Percentiles rank a stretch among this genome's conserved stretches.
Conservation (phyloP, 1,284 basidiomycete species). For the Neonothopanus nambi region DNA sequence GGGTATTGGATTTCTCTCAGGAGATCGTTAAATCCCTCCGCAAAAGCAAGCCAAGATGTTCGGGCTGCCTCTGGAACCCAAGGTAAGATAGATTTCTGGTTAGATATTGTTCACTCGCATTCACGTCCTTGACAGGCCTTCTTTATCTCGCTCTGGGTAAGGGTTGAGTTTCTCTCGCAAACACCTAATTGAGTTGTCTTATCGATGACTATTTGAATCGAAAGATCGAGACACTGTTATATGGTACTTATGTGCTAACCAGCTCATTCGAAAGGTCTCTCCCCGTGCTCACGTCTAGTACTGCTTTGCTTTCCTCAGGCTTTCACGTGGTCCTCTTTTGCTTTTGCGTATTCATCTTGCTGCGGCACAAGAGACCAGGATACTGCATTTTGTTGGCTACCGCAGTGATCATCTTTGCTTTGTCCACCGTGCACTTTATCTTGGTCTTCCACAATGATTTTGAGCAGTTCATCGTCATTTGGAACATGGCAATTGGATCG, state of each 20-base stretch:
- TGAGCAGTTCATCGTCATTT: neutral
- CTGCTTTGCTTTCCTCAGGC: neutral
- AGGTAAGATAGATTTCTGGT: neutral
- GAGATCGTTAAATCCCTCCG: neutral
- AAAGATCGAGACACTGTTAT: slow-evolving; percentile 14
- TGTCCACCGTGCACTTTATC: slow-evolving; percentile 6
- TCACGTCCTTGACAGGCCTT: slow-evolving; percentile 1
- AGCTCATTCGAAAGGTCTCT: neutral
- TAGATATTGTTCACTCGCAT: too few species aligned
- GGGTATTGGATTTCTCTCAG: neutral
- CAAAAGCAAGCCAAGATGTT: too few species aligned
- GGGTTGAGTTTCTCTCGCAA: too few species aligned
- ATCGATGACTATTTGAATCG: neutral
- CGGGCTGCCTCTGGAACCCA: neutral
- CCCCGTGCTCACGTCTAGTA: neutral
- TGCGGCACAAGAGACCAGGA: slow-evolving; percentile 9
- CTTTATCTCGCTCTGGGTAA: slow-evolving; percentile 14
- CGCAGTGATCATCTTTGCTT: slow-evolving; percentile 7
- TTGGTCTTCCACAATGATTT: neutral
- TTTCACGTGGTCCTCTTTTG: slow-evolving; percentile 10
- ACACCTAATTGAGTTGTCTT: neutral
- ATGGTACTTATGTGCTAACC: slow-evolving; percentile 4
- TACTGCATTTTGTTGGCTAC: slow-evolving; percentile 6
- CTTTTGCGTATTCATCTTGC: slow-evolving; percentile 9
- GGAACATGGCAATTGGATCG: neutral